Evolutionary conservation across 805 yeast genomes (phyloP), one percentile per base, ranked within the genome.

Genomic region (Starmerella riodocensis): DNA sequence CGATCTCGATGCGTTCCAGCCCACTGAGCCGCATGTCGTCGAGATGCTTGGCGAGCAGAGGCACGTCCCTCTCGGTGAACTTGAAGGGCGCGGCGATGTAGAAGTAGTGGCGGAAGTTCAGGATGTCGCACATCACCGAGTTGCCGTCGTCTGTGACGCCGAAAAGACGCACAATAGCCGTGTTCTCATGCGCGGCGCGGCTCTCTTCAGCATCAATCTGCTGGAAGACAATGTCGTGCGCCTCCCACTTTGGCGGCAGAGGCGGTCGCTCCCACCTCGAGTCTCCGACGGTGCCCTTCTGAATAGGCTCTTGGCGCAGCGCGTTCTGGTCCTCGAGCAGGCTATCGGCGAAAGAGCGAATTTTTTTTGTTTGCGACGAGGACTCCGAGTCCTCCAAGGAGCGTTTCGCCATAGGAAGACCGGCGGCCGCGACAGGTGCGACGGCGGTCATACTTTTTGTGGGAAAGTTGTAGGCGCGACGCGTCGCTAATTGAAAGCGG

Each of bases 141-240:
- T 84, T 65, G 4, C 99, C 99, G 40, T 73, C 77, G 18, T 53
- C 72, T 1, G 97, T 85, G 29, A 93, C 85, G 41, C 99, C 99
- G 59, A 86, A 91, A 54, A 93, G 78, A 40, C 95, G 70, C 0
- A 86, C 81, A 4, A 54, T 56, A 4, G 27, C 72, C 8, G n/a
- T 5, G 12, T 21, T 20, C 12, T n/a, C 32, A 16, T 27, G 20
- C 25, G 14, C 32, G 5, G 38, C 7, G 25, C 34, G 23, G 16
- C 41, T 71, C 53, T 91, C 98, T 53, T 91, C 97, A 1, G 93
- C 94, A 58, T 91, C 98, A 51, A 91, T 65, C 54, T 91, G 98
- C 59, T 91, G 97, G 40, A 52, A 49, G 1, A 34, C 18, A 14
- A 49, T 33, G 14, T 36, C 52, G 6, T 41, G 36, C 33, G 32